Evolutionary conservation across 2,329 filamentous ascomycete species (phyloP), one percentile per base, ranked within the genome.

Genomic region (Beauveria pseudobassiana): DNA sequence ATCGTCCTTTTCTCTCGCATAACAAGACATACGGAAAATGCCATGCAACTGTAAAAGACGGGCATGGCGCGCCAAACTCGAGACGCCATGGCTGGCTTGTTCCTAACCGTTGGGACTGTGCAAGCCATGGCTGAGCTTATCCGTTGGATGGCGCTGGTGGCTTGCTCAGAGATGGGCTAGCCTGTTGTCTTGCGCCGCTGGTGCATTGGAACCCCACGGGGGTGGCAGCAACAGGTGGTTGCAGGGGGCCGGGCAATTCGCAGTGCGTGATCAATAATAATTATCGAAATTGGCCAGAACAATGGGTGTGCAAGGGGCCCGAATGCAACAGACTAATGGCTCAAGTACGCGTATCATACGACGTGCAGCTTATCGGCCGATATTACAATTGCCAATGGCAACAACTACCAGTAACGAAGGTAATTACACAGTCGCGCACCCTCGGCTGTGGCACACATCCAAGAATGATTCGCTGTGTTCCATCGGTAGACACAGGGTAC

Each of bases 51-150:
- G 20, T 3, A 43, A 34, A 50, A 5, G 18, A 24, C n/a, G 9
- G 16, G 14, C 50, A 38, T 26, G n/a, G 59, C 59, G 51, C 51
- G 51, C 51, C 42, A 55, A 55, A 53, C 42, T 55, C 50, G 22
- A 55, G 51, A 30, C 59, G 58, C 50, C 58, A 49, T 49, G 43
- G 59, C 43, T 48, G 59, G 42, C 59, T 52, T 42, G 61, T 55
- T 50, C 56, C 50, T 59, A 50, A 56, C 55, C 61, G 56, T 59
- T 62, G 48, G 55, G 28, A 50, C 55, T 30, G 43, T 40, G 42
- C 53, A 59, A 56, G 61, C 55, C 61, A 59, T 63, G 61, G 61
- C 56, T 59, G 56, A 59, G 61, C 61, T 63, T 63, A 63, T 59
- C 56, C 61, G 61, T 48, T 42, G 42, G 59, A 50, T 61, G 52